These are phyloP conservation scores for Exophiala xenobiotica DNA, from an alignment of 2,329 filamentous ascomycete species.

Conservation along the genomic window DNA sequence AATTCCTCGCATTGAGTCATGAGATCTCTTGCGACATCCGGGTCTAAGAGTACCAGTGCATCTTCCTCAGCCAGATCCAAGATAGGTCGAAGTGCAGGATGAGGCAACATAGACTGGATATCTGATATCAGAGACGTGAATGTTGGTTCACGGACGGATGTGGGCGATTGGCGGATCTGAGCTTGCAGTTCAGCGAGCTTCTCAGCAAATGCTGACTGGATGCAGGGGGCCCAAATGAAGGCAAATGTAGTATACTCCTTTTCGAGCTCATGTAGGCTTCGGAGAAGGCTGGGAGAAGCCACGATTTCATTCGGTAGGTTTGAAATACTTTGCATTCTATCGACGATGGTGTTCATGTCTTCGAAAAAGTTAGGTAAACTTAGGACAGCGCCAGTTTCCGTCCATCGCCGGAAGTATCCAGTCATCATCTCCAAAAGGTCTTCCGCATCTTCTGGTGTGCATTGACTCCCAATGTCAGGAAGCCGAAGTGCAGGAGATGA, in stretches of 20 bases:
- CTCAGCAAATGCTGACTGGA: slow-evolving; percentile 1
- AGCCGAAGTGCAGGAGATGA: neutral
- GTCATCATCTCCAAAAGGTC: slow-evolving; percentile 3
- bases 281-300: neutral
- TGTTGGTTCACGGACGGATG: slow-evolving; percentile 2
- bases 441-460: slow-evolving; percentile 3
- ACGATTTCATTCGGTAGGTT: slow-evolving; percentile 2
- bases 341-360: slow-evolving; percentile 14
- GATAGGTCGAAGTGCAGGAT: neutral
- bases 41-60: neutral
- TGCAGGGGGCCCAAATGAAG: neutral
- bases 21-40: neutral
- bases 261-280: neutral
- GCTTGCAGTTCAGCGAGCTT: slow-evolving; percentile 5
- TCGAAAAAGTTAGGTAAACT: slow-evolving; percentile 11
- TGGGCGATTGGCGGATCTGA: neutral
- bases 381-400: neutral
- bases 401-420: slow-evolving; percentile 14
- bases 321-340: slow-evolving; percentile 4
- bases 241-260: slow-evolving; percentile 6
- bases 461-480: slow-evolving; percentile 1
- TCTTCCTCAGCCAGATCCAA: neutral
- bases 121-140: slow-evolving; percentile 10
- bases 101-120: slow-evolving; percentile 5
- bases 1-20: slow-evolving; percentile 2